Percentiles rank a stretch among this genome's conserved stretches.
Conservation (phyloP, 768 basidiomycete genomes). For the Steccherinum ochraceum region DNA sequence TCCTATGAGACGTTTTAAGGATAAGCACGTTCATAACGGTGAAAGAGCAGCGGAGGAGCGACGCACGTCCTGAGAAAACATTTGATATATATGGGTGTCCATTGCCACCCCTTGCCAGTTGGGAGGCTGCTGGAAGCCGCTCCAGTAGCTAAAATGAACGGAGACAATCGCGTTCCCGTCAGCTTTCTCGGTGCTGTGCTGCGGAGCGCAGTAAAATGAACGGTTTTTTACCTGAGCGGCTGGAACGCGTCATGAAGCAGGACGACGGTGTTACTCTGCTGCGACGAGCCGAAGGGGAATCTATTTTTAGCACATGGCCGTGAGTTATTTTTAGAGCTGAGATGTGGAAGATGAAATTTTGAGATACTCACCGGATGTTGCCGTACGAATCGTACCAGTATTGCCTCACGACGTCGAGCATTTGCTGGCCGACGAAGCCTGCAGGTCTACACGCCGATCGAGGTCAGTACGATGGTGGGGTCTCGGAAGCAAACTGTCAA, state of each 20-base stretch:
- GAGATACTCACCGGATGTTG: constrained; percentile 52
- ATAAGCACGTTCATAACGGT: neutral
- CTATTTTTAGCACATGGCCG: constrained; percentile 29
- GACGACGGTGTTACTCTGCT: constrained; percentile 50
- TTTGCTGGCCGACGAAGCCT: constrained; percentile 49
- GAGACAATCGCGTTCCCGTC: no score
- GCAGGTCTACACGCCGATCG: constrained; percentile 48
- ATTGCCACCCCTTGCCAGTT: constrained; percentile 61
- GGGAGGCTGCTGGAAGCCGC: constrained; percentile 49
- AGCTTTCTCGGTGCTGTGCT: no score
- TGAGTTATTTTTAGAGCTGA: neutral
- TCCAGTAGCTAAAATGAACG: constrained; percentile 50
- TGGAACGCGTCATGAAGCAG: constrained; percentile 81
- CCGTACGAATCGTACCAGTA: constrained; percentile 74
- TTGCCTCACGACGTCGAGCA: constrained; percentile 47
- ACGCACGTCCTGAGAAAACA: constrained; percentile 57
- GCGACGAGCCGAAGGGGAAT: constrained; percentile 36
- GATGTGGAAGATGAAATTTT: neutral
- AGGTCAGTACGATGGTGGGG: neutral
- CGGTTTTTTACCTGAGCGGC: constrained; percentile 38
- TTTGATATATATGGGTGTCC: constrained; percentile 77
- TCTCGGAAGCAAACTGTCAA: neutral
- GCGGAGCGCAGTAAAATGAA: no score
- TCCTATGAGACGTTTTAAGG: constrained; percentile 29
- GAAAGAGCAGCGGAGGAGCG: neutral